These are phyloP conservation scores for Colletotrichum nymphaeae DNA, from an alignment of 2,329 filamentous ascomycete genomes.

Conservation along the genomic window DNA sequence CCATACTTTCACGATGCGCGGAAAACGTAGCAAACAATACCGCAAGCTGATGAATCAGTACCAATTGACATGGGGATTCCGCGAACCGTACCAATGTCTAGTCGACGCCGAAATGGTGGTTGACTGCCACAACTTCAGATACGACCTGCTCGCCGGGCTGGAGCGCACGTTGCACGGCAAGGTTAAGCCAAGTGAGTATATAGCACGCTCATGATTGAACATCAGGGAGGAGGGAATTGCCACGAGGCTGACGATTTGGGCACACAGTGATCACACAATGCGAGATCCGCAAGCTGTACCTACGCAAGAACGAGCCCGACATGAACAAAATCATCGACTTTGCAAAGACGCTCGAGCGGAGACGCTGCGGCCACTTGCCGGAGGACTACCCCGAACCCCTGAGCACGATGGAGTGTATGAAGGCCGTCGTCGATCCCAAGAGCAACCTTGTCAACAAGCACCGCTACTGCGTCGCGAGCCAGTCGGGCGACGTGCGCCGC, in stretches of 20 bases:
- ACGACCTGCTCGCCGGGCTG: conserved; percentile 83
- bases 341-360: conserved; percentile 77
- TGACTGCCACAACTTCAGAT: conserved; percentile 86
- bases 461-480: conserved; percentile 81
- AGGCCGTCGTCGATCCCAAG: conserved; percentile 83
- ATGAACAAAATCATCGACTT: conserved; percentile 73
- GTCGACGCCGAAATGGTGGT: conserved; percentile 88
- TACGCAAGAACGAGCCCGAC: conserved; percentile 65
- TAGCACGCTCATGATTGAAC: background rate
- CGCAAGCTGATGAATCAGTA: conserved; percentile 94
- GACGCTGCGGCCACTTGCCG: conserved; percentile 82
- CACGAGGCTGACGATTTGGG: background rate
- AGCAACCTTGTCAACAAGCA: conserved; percentile 78
- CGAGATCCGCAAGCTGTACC: conserved; percentile 83
- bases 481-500: conserved; percentile 73
- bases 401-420: conserved; percentile 75
- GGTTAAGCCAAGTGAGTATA: conserved; percentile 79
- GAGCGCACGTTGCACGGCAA: conserved; percentile 88
- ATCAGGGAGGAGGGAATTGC: background rate
- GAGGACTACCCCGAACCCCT: conserved; percentile 78
- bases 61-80: conserved; percentile 87
- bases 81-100: conserved; percentile 92
- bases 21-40: conserved; percentile 64
- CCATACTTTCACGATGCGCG: conserved; percentile 53
- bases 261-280: conserved; percentile 80